Evolutionary conservation across 2,329 filamentous ascomycete genomes (phyloP), one percentile per base, ranked within the genome.

Genomic region (Hypoxylon sp.): DNA sequence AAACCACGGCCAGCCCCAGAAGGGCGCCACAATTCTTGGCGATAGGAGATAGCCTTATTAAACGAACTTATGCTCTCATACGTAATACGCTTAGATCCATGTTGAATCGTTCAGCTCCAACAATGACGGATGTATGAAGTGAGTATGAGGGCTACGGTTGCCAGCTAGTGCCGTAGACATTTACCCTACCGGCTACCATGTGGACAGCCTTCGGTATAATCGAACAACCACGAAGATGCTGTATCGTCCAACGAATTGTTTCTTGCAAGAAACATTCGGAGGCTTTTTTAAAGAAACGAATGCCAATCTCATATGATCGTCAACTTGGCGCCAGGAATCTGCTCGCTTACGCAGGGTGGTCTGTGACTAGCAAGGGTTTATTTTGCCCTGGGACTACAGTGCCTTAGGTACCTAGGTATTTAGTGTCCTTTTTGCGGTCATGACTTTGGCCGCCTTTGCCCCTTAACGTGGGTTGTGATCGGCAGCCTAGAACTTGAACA

Each of bases 231-330:
- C 30, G 27, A 12, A 27, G 37, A 29, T 45, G 60, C 43, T 58
- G 52, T 54, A 59, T 54, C 48, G n/a, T 63, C 41, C 46, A 59
- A 29, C 11, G 21, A 60, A 41, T 25, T 46, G 48, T 61, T 68
- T 66, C 52, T 55, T 55, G 27, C 30, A 66, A 58, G 53, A 64
- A 71, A 64, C 64, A 63, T 61, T 62, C 61, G 65, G 65, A 63
- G 61, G 61, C 58, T 69, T 67, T 62, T 70, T 64, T 63, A 27
- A 27, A 71, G 67, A 71, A 73, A 71, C 70, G 63, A 70, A 71
- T 63, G 64, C 63, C 64, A 74, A 74, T 73, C 70, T 72, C 68
- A 72, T 71, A 71, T 71, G 72, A 74, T 73, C 71, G 69, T 67
- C 70, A 61, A 63, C 66, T 69, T 71, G 67, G 68, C 68, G 65